These are phyloP conservation scores for Lactifluus subvellereus DNA, from an alignment of 768 basidiomycete species.

Conservation along the genomic window DNA sequence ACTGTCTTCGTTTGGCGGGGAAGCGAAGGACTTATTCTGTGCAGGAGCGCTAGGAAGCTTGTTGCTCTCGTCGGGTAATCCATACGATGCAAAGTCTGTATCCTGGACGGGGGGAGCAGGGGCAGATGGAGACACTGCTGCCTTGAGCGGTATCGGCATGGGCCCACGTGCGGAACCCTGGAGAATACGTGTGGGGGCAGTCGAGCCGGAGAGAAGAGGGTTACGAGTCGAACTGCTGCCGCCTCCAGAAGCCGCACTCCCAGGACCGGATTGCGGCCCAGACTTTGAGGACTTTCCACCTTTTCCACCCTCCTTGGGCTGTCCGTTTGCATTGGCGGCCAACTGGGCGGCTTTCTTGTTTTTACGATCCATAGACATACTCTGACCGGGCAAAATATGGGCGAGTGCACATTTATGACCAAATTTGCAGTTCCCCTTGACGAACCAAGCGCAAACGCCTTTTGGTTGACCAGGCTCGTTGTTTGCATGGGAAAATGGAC, in stretches of 20 bases:
- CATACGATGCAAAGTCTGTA: slow-evolving; percentile 67
- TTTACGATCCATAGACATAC: slow-evolving; percentile 93
- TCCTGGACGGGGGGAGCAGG: slow-evolving; percentile 74
- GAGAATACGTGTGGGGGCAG: slow-evolving; percentile 56
- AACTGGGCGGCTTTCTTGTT: slow-evolving; percentile 90
- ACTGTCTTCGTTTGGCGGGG: slow-evolving; percentile 13
- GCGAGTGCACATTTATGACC: slow-evolving; percentile 86
- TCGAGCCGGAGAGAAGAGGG: slow-evolving; percentile 50
- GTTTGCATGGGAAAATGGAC: slow-evolving; percentile 86
- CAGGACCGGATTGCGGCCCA: slow-evolving; percentile 28
- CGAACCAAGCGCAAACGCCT: slow-evolving; percentile 82
- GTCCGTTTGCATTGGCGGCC: slow-evolving; percentile 39
- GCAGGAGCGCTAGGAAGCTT: slow-evolving; percentile 44
- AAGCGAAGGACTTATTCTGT: slow-evolving; percentile 25
- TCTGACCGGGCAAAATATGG: slow-evolving; percentile 90
- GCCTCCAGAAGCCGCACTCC: slow-evolving; percentile 16
- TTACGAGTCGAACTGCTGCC: slow-evolving; percentile 28
- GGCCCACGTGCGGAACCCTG: slow-evolving; percentile 47
- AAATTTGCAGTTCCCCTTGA: slow-evolving; percentile 88
- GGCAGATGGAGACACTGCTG: slow-evolving; percentile 67
- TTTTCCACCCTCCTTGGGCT: slow-evolving; percentile 33
- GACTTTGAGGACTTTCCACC: slow-evolving; percentile 35
- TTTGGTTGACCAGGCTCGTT: slow-evolving; percentile 74
- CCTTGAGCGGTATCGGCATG: slow-evolving; percentile 64
- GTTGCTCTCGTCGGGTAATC: slow-evolving; percentile 54